A percentile compares a stretch with the other conserved stretches of the same genome.
Evolutionary conservation across 108 stramenopile genomes (phyloP).

Genomic region (Nitzschia putrida): DNA sequence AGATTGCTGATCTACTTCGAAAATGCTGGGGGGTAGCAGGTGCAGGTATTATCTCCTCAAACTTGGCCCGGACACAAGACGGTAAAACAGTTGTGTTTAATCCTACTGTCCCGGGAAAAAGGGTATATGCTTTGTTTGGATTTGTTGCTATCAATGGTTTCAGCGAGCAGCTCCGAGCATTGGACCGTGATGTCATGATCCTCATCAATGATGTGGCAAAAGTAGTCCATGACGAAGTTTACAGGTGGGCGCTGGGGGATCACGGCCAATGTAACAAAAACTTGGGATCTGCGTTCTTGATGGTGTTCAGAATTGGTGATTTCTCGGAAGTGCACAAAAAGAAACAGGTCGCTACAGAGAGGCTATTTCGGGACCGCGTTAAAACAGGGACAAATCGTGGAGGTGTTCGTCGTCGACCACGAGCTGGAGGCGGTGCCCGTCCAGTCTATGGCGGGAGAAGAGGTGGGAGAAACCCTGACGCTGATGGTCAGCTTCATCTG

Average conservation of each 20-base stretch:
- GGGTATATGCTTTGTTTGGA: constrained; percentile 91
- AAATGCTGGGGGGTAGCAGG: constrained; percentile 98
- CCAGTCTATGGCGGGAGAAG: constrained; percentile 10
- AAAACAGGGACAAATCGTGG: constrained; percentile 8
- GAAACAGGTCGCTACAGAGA: constrained; percentile 69
- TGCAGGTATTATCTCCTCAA: constrained; percentile 94
- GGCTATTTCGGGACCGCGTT: constrained; percentile 60
- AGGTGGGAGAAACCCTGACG: constrained; percentile 20
- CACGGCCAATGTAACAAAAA: constrained; percentile 97
- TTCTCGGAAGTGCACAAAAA: constrained; percentile 76
- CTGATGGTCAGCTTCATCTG: constrained; percentile 55
- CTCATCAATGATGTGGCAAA: constrained; percentile 93
- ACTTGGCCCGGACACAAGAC: constrained; percentile 74
- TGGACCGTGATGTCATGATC: constrained; percentile 93
- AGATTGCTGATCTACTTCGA: constrained; percentile 91
- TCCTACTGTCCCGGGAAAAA: constrained; percentile 87
- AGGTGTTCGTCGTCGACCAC: constrained; percentile 12
- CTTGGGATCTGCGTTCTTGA: constrained; percentile 92
- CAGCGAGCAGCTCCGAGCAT: constrained; percentile 70
- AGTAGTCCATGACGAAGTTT: constrained; percentile 90
- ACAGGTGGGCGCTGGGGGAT: constrained; percentile 85
- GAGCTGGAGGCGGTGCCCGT: not conserved
- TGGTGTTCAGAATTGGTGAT: constrained; percentile 88
- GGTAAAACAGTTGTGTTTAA: constrained; percentile 84
- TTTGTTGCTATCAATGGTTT: constrained; percentile 93